These are phyloP conservation scores for Metarhizium humberi DNA, from an alignment of 2,329 filamentous ascomycete genomes.

Conservation along the genomic window DNA sequence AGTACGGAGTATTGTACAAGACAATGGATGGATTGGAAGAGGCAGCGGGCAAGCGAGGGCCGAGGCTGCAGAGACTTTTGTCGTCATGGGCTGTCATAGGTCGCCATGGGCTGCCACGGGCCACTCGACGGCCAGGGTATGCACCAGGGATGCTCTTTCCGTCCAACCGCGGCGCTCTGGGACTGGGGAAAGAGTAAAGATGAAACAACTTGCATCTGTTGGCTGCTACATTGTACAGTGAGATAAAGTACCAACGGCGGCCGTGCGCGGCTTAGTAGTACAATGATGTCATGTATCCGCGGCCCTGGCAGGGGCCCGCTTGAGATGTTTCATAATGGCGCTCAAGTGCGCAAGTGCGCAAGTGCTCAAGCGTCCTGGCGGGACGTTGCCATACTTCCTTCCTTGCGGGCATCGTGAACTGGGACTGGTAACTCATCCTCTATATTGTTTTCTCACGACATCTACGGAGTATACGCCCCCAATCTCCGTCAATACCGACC, in stretches of 20 bases:
- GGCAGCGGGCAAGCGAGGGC: background rate
- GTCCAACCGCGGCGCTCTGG: background rate
- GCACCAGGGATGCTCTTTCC: background rate
- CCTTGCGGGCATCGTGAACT: too few relatives aligned
- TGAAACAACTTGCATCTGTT: background rate
- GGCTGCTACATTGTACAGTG: background rate
- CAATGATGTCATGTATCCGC: background rate
- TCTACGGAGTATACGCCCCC: background rate
- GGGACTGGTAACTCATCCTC: too few relatives aligned
- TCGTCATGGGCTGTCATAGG: background rate
- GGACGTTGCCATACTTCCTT: too few relatives aligned
- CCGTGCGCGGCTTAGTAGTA: background rate
- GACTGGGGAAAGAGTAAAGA: background rate
- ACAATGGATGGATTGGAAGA: too few relatives aligned
- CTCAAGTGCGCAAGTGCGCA: too few relatives aligned
- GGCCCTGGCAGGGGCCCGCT: background rate
- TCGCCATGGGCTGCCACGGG: background rate
- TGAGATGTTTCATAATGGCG: background rate
- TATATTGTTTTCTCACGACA: too few relatives aligned
- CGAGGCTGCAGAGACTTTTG: background rate
- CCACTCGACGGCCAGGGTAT: background rate
- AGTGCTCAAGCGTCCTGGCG: too few relatives aligned
- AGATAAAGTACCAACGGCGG: background rate
- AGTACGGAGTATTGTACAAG: too few relatives aligned
- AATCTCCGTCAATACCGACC: too few relatives aligned